These are phyloP conservation scores for Amanita pallidorosea DNA, from an alignment of 768 basidiomycete genomes.

Conservation along the genomic window DNA sequence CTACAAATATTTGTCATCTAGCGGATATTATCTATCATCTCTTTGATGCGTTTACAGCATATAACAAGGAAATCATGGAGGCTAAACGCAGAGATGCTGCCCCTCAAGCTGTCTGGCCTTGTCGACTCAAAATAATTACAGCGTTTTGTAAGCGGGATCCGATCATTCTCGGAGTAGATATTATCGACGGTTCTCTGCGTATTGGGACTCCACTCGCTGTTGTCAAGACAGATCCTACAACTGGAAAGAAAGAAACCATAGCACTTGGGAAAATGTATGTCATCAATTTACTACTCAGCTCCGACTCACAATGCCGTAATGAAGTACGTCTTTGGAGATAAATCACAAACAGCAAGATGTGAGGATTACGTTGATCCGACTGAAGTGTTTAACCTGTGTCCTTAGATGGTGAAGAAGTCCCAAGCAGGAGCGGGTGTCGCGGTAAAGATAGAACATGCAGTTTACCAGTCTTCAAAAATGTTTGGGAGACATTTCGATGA, in stretches of 20 bases:
- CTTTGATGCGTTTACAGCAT: constrained; percentile 92
- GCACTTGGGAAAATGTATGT: constrained; percentile 90
- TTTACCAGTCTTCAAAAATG: constrained; percentile 92
- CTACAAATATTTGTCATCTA: constrained; percentile 20
- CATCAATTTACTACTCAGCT: background rate
- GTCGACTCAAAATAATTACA: constrained; percentile 85
- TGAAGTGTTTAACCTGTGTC: constrained; percentile 1
- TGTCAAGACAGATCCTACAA: constrained; percentile 80
- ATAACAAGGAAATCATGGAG: constrained; percentile 85
- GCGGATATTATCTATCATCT: constrained; percentile 99
- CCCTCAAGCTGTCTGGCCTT: constrained; percentile 95
- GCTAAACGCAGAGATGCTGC: constrained; percentile 90
- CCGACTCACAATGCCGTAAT: constrained; percentile 7
- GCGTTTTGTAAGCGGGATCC: constrained; percentile 96
- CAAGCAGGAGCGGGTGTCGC: constrained; percentile 96
- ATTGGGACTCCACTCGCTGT: constrained; percentile 94
- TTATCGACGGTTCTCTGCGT: constrained; percentile 83
- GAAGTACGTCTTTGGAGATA: constrained; percentile 90
- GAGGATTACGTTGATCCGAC: constrained; percentile 12
- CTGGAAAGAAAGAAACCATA: constrained; percentile 85
- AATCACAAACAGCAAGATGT: constrained; percentile 89
- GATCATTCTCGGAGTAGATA: constrained; percentile 94
- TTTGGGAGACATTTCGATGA: constrained; percentile 95
- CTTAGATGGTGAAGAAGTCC: constrained; percentile 78
- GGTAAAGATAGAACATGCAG: constrained; percentile 96